Conservation (phyloP, 768 basidiomycete species). For the Pholiota molesta region DNA sequence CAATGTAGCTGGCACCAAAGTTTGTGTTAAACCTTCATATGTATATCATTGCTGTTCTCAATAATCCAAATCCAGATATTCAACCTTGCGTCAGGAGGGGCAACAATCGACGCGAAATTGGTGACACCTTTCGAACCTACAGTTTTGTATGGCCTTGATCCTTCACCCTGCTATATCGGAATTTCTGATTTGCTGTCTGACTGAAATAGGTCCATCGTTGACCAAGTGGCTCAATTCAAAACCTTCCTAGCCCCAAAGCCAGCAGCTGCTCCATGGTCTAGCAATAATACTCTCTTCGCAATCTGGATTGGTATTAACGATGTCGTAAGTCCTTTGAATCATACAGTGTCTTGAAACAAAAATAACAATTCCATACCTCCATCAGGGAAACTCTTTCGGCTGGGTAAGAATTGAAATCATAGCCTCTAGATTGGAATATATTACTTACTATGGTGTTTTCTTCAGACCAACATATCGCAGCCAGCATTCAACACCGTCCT, state of each 20-base stretch:
- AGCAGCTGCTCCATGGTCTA: slow-evolving; percentile 49
- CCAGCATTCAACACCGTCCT: slow-evolving; percentile 37
- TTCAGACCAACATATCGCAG: slow-evolving; percentile 39
- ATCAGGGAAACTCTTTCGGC: slow-evolving; percentile 50
- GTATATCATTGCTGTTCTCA: not conserved
- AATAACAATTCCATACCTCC: slow-evolving; percentile 12
- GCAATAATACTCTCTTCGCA: slow-evolving; percentile 56
- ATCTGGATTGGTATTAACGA: slow-evolving; percentile 74
- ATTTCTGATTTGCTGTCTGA: not conserved
- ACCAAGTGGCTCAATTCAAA: slow-evolving; percentile 62
- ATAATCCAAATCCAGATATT: slow-evolving; percentile 31
- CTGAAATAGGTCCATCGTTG: slow-evolving; percentile 45
- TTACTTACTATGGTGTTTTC: not conserved
- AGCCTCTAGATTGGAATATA: not conserved
- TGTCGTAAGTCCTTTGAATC: slow-evolving; percentile 40
- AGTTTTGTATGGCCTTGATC: slow-evolving; percentile 35
- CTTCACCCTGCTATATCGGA: not conserved
- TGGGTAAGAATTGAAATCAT: slow-evolving; percentile 37
- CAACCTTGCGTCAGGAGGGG: slow-evolving; percentile 61
- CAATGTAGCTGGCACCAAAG: slow-evolving; percentile 57
- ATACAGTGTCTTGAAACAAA: not conserved
- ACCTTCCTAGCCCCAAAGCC: slow-evolving; percentile 45
- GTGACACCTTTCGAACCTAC: slow-evolving; percentile 52
- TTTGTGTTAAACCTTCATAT: slow-evolving; percentile 16
- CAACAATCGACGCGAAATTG: slow-evolving; percentile 57